These are phyloP conservation scores for Lithocarpus polystachyus DNA, from an alignment of 306 rosid species.

Conservation along the genomic window DNA sequence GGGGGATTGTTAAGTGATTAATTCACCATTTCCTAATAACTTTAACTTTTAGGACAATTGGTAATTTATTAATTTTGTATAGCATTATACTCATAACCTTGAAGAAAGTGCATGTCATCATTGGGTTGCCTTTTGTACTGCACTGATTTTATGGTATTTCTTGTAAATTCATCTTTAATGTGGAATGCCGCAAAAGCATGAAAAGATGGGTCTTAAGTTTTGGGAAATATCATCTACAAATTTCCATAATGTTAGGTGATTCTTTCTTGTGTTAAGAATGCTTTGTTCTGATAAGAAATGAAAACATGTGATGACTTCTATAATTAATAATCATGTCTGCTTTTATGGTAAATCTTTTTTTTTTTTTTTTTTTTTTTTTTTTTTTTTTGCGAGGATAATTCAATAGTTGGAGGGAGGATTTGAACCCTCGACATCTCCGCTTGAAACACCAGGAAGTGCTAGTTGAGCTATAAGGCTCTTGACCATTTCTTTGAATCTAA, in stretches of 20 bases:
- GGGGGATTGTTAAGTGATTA: no score
- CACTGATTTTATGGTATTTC: neutral
- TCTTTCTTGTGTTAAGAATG: neutral
- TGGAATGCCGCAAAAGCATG: neutral
- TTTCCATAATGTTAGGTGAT: neutral
- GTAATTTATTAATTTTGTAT: neutral
- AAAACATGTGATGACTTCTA: constrained; percentile 8
- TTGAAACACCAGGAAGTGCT: no score
- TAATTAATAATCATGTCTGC: neutral
- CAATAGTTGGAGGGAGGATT: no score
- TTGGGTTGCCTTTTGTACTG: neutral
- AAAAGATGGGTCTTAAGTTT: neutral
- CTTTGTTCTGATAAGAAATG: neutral
- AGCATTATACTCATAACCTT: neutral
- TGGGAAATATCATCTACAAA: neutral
- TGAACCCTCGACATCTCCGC: no score
- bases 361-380: neutral
- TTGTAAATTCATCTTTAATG: neutral
- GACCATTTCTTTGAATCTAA: neutral
- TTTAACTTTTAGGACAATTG: no score
- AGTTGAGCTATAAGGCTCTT: no score
- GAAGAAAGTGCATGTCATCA: neutral
- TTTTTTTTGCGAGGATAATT: no score
- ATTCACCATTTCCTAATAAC: no score
- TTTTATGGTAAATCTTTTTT: neutral